phyloP scores from a whole-genome alignment of 2,329 filamentous ascomycete species.

The Karstenula rhodostoma region DNA sequence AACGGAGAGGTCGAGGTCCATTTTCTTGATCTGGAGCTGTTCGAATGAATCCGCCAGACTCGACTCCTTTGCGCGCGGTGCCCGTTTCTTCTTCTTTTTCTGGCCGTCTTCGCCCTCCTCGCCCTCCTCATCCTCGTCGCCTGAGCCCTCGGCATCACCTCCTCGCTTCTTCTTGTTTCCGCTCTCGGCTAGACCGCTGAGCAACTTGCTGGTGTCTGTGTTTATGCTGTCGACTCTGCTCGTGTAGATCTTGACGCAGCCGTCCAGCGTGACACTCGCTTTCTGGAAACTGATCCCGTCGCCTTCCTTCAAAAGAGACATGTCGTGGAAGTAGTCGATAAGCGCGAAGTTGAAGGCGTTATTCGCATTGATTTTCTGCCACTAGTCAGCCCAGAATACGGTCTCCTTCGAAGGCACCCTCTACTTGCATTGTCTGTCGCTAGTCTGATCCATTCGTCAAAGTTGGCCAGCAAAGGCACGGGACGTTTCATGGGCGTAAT shows the following conservation, averaged over 20 bases:
- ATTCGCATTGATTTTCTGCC: constrained; percentile 81
- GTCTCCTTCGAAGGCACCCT: not conserved
- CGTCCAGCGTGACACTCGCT: constrained; percentile 95
- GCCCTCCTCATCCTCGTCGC: constrained; percentile 66
- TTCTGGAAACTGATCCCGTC: constrained; percentile 99
- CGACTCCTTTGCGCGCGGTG: constrained; percentile 85
- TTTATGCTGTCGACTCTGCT: constrained; percentile 98
- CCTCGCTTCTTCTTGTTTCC: constrained; percentile 64
- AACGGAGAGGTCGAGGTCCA: constrained; percentile 94
- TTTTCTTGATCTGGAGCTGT: constrained; percentile 92
- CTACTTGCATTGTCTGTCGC: constrained; percentile 81
- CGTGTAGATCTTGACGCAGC: constrained; percentile 99
- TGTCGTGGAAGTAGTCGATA: constrained; percentile 99
- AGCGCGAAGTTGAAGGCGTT: constrained; percentile 99
- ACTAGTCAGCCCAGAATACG: constrained; percentile 18
- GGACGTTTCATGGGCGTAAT: constrained; percentile 94
- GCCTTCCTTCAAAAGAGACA: constrained; percentile 95
- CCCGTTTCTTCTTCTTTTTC: constrained; percentile 78
- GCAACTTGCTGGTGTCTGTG: constrained; percentile 92
- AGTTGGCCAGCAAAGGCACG: constrained; percentile 92
- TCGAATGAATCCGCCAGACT: constrained; percentile 90
- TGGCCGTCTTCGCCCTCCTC: constrained; percentile 67
- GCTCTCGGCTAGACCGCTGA: constrained; percentile 92
- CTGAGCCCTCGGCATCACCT: constrained; percentile 45
- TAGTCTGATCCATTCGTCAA: constrained; percentile 99